phyloP scores from a whole-genome alignment of 768 basidiomycete genomes.

The Boletus insuetus region DNA sequence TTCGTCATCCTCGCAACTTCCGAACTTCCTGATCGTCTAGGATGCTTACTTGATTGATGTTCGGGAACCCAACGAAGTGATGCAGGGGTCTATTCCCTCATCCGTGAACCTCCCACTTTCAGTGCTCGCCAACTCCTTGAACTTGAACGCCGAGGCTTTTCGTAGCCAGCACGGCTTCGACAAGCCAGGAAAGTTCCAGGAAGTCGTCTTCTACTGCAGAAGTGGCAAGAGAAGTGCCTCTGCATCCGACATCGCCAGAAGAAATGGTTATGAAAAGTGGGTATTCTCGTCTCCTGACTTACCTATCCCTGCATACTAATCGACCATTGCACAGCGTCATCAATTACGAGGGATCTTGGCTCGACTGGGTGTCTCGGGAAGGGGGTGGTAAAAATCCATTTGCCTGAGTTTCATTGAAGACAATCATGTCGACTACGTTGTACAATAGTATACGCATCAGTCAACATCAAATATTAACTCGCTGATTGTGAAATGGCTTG shows the following conservation, averaged over 20 bases:
- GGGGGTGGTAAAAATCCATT: conserved; percentile 36
- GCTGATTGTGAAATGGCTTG: neutral
- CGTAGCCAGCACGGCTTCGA: conserved; percentile 65
- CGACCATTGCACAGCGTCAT: conserved; percentile 39
- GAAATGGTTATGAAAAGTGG: conserved; percentile 81
- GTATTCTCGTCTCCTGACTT: conserved; percentile 23
- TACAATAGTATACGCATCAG: conserved; percentile 2
- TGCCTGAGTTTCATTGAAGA: neutral
- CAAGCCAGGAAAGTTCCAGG: conserved; percentile 67
- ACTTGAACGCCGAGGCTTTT: conserved; percentile 55
- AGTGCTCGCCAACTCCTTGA: conserved; percentile 64
- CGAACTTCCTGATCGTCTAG: conserved; percentile 36
- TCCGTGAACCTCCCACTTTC: conserved; percentile 88
- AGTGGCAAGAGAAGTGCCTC: conserved; percentile 81
- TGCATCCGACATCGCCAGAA: conserved; percentile 77
- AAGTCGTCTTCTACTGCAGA: conserved; percentile 87
- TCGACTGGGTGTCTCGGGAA: conserved; percentile 73
- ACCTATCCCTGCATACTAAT: neutral
- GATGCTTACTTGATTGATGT: conserved; percentile 80
- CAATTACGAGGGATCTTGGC: conserved; percentile 87
- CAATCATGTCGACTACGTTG: neutral
- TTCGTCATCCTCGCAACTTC: neutral
- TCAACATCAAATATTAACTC: neutral
- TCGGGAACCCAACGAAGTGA: conserved; percentile 89
- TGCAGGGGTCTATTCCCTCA: conserved; percentile 90